Conservation (phyloP, 257 asterid genomes). For the Ligustrum vulgare region DNA sequence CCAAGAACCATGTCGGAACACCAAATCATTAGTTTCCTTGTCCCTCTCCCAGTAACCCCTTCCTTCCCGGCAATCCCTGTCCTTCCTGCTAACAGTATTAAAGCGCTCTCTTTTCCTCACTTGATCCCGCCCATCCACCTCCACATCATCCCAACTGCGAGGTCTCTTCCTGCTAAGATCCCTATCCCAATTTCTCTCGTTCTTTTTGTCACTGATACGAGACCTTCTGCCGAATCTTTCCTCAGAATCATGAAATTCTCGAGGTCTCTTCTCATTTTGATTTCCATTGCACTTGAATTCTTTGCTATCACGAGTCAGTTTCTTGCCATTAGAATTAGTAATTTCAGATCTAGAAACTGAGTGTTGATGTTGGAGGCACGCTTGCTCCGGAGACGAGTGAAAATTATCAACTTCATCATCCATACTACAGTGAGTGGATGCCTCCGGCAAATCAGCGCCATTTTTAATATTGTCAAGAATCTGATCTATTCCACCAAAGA, state of each 20-base stretch:
- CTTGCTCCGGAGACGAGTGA: slow-evolving; percentile 19
- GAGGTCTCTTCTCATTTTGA: slow-evolving; percentile 31
- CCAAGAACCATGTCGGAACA: slow-evolving; percentile 80
- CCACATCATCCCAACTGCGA: slow-evolving; percentile 54
- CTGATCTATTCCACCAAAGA: slow-evolving; percentile 75
- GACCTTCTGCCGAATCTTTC: slow-evolving; percentile 48
- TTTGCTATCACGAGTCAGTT: slow-evolving; percentile 24
- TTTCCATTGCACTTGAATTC: slow-evolving; percentile 28
- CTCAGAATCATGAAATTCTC: slow-evolving; percentile 28
- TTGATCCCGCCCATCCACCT: slow-evolving; percentile 52
- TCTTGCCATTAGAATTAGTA: slow-evolving; percentile 31
- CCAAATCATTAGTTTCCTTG: slow-evolving; percentile 70
- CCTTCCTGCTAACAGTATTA: slow-evolving; percentile 52
- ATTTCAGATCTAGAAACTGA: slow-evolving; percentile 21
- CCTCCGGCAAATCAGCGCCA: slow-evolving; percentile 37
- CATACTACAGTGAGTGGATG: slow-evolving; percentile 8
- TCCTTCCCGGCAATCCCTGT: slow-evolving; percentile 57
- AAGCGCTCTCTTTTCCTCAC: slow-evolving; percentile 60
- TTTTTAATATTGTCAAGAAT: slow-evolving; percentile 60
- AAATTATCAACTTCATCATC: slow-evolving; percentile 26
- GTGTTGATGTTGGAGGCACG: slow-evolving; percentile 16
- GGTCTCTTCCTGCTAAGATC: slow-evolving; percentile 63
- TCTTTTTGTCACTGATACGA: slow-evolving; percentile 43
- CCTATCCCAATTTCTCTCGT: slow-evolving; percentile 54
- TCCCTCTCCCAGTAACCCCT: slow-evolving; percentile 97